phyloP scores from a whole-genome alignment of 352 stramenopile species.

The Globisporangium barbulae region DNA sequence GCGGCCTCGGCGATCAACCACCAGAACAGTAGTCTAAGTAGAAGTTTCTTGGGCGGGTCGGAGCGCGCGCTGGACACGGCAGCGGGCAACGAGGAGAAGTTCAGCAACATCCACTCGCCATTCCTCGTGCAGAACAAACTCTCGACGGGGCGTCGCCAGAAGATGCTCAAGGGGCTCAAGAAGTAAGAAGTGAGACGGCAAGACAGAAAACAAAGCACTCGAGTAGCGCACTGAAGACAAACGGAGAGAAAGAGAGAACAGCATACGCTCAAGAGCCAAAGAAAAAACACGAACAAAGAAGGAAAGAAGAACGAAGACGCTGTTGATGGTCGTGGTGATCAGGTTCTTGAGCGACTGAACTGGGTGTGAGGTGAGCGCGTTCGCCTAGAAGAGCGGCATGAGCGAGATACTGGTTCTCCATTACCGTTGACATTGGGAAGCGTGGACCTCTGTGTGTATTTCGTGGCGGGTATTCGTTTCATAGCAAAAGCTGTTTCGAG shows the following conservation, averaged over 20 bases:
- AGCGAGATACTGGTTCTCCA: too few relatives aligned
- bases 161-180: conserved; percentile 88
- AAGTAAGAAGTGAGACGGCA: conserved; percentile 42
- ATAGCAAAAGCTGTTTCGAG: too few relatives aligned
- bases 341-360: neutral
- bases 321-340: neutral
- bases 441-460: too few relatives aligned
- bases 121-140: conserved; percentile 87
- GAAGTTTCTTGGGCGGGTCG: conserved; percentile 34
- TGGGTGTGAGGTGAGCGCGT: too few relatives aligned
- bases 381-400: too few relatives aligned
- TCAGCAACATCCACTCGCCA: conserved; percentile 82
- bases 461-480: too few relatives aligned
- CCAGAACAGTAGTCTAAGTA: conserved; percentile 65
- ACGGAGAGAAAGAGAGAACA: neutral
- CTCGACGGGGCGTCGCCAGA: conserved; percentile 78
- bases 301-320: neutral
- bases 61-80: conserved; percentile 32
- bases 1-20: conserved; percentile 21
- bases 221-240: conserved; percentile 5
- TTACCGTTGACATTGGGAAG: too few relatives aligned
- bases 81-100: conserved; percentile 74
- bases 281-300: conserved; percentile 16
- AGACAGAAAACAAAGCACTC: neutral
- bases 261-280: conserved; percentile 5